Percentiles rank a stretch among this genome's conserved stretches.
These are phyloP conservation scores for Soucietia sequanensis DNA, from an alignment of 805 yeast genomes.

Conservation along the genomic window DNA sequence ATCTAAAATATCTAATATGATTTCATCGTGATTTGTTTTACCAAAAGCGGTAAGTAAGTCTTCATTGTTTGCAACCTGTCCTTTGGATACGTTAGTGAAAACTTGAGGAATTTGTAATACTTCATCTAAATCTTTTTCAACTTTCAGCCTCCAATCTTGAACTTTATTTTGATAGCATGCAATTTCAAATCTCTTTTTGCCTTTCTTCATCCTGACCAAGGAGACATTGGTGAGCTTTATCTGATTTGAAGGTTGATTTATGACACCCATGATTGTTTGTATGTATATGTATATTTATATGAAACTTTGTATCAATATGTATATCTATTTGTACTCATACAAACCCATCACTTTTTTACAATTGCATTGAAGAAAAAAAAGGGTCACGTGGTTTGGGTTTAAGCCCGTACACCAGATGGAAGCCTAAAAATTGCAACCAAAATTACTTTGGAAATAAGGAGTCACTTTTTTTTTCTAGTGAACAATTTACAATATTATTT, in stretches of 20 bases:
- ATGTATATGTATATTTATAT: too few species aligned
- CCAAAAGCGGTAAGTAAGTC: slow-evolving; percentile 76
- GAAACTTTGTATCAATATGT: too few species aligned
- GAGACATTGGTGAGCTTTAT: slow-evolving; percentile 93
- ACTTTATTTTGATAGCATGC: slow-evolving; percentile 98
- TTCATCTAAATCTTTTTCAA: slow-evolving; percentile 92
- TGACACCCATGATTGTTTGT: slow-evolving; percentile 44
- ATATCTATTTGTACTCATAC: too few species aligned
- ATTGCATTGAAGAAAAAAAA: too few species aligned
- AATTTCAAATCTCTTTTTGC: slow-evolving; percentile 86
- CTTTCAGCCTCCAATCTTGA: slow-evolving; percentile 86
- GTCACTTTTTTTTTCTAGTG: too few species aligned
- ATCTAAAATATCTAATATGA: slow-evolving; percentile 76
- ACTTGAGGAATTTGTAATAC: slow-evolving; percentile 96
- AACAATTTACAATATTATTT: too few species aligned
- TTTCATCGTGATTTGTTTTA: slow-evolving; percentile 68
- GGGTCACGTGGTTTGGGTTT: too few species aligned
- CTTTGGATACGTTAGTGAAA: slow-evolving; percentile 89
- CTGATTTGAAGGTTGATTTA: slow-evolving; percentile 86
- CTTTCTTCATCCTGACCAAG: slow-evolving; percentile 85
- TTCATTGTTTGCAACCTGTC: slow-evolving; percentile 86
- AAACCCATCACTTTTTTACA: too few species aligned
- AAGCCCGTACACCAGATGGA: too few species aligned
- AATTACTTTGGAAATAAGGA: too few species aligned
- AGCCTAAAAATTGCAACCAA: too few species aligned